A percentile compares a stretch with the other conserved stretches of the same genome.
phyloP scores from a whole-genome alignment of 805 yeast species.

The Limtongia smithiae region DNA sequence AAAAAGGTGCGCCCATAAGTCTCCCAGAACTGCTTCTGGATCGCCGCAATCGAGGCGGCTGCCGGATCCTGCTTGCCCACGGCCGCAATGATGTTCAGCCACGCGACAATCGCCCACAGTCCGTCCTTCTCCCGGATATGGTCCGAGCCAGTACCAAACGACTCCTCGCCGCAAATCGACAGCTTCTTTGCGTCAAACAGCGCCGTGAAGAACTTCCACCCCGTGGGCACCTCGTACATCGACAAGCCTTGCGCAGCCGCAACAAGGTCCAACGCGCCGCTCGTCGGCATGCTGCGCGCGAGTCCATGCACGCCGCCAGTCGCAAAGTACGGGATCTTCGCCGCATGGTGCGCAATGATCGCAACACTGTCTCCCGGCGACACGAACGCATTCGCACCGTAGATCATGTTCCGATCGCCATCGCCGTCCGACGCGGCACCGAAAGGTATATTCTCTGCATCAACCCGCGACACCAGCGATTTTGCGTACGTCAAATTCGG shows the following conservation, averaged over 20 bases:
- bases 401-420: constrained; percentile 98
- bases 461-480: constrained; percentile 83
- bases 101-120: constrained; percentile 93
- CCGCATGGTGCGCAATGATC: constrained; percentile 85
- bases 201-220: constrained; percentile 95
- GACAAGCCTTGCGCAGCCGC: constrained; percentile 72
- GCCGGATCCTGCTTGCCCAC: constrained; percentile 60
- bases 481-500: constrained; percentile 94
- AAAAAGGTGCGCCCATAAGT: constrained; percentile 96
- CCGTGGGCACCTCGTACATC: constrained; percentile 94
- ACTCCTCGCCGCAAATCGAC: constrained; percentile 97
- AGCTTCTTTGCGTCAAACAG: constrained; percentile 88
- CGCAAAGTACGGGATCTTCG: constrained; percentile 83
- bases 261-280: constrained; percentile 88
- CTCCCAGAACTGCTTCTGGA: constrained; percentile 82
- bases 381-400: constrained; percentile 90
- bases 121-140: constrained; percentile 98
- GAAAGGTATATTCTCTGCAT: constrained; percentile 72
- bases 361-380: constrained; percentile 99
- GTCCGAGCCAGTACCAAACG: constrained; percentile 96
- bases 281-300: constrained; percentile 97
- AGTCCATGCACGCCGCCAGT: constrained; percentile 84
- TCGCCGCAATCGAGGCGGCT: constrained; percentile 66
- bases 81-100: constrained; percentile 92
- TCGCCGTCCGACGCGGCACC: constrained; percentile 99